Percentiles rank a stretch among this genome's conserved stretches.
These are phyloP conservation scores for Alternaria brassicae DNA, from an alignment of 2,329 filamentous ascomycete genomes.

Conservation along the genomic window DNA sequence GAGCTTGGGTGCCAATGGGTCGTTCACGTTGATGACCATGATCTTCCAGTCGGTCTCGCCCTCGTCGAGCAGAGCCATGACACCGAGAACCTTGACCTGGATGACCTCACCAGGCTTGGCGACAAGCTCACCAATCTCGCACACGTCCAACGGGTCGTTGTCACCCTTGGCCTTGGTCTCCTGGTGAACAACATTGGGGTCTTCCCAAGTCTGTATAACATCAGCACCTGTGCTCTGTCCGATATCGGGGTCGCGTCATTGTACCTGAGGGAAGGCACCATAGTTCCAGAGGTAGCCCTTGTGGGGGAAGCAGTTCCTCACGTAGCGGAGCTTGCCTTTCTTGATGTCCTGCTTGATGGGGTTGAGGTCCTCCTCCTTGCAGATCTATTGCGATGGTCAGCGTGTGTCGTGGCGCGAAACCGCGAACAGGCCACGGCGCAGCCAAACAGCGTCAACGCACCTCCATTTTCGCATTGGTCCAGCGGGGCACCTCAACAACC, in stretches of 20 bases:
- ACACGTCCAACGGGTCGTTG: conserved; percentile 98
- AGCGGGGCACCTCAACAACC: conserved; percentile 98
- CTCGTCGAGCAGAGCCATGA: conserved; percentile 99
- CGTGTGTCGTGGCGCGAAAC: not conserved
- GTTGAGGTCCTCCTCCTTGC: conserved; percentile 97
- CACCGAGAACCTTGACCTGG: conserved; percentile 99
- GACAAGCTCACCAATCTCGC: conserved; percentile 98
- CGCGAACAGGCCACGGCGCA: not conserved
- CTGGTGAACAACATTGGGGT: conserved; percentile 92
- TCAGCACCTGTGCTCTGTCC: conserved; percentile 36
- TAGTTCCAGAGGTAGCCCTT: conserved; percentile 99
- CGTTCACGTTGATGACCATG: conserved; percentile 98
- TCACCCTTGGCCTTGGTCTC: conserved; percentile 99
- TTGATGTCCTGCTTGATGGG: conserved; percentile 99
- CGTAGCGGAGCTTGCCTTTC: conserved; percentile 99
- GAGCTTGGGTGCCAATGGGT: conserved; percentile 93
- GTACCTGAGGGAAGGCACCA: conserved; percentile 96
- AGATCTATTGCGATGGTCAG: conserved; percentile 71
- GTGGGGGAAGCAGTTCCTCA: conserved; percentile 99
- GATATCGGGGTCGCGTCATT: conserved; percentile 45
- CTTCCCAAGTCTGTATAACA: conserved; percentile 87
- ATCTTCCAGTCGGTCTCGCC: conserved; percentile 99
- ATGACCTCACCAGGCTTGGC: conserved; percentile 96
- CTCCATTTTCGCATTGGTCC: conserved; percentile 99
- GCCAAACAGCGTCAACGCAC: conserved; percentile 61